Conservation (phyloP, 1,139 yeast genomes). For the Pichia sp. region DNA sequence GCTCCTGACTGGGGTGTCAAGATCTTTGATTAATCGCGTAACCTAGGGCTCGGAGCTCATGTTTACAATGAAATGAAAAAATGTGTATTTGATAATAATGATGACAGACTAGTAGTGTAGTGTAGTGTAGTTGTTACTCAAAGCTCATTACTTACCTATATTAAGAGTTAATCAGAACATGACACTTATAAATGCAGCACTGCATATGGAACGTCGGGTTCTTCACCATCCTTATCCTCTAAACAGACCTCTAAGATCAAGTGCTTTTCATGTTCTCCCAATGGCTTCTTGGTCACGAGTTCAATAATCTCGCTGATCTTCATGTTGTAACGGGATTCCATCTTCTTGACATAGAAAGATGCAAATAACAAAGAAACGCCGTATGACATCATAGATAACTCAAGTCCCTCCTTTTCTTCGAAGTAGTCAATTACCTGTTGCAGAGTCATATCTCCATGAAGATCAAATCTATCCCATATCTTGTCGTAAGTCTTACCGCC, state of each 20-base stretch:
- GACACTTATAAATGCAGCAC: slow-evolving; percentile 45
- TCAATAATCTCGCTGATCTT: slow-evolving; percentile 71
- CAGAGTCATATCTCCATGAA: slow-evolving; percentile 72
- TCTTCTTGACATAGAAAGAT: slow-evolving; percentile 86
- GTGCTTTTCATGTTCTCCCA: slow-evolving; percentile 67
- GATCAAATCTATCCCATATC: slow-evolving; percentile 93
- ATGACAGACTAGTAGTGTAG: no score
- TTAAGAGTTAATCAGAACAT: no score
- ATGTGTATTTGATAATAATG: no score
- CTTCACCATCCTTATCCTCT: slow-evolving; percentile 89
- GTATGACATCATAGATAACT: slow-evolving; percentile 84
- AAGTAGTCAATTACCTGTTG: slow-evolving; percentile 71
- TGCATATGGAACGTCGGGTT: slow-evolving; percentile 89
- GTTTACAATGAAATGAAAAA: no score
- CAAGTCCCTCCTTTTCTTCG: slow-evolving; percentile 74
- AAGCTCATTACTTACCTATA: no score
- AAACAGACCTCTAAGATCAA: slow-evolving; percentile 86
- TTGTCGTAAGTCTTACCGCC: slow-evolving; percentile 75
- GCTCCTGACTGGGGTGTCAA: slow-evolving; percentile 8
- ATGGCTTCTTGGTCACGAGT: slow-evolving; percentile 74
- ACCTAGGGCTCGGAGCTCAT: background rate
- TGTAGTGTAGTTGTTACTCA: no score
- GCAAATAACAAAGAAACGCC: slow-evolving; percentile 90
- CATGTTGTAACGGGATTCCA: slow-evolving; percentile 66
- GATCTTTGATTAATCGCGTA: slow-evolving; percentile 5